Evolutionary conservation across 352 stramenopile genomes (phyloP), one percentile per base, ranked within the genome.

Genomic region (Phytophthora tubulina): DNA sequence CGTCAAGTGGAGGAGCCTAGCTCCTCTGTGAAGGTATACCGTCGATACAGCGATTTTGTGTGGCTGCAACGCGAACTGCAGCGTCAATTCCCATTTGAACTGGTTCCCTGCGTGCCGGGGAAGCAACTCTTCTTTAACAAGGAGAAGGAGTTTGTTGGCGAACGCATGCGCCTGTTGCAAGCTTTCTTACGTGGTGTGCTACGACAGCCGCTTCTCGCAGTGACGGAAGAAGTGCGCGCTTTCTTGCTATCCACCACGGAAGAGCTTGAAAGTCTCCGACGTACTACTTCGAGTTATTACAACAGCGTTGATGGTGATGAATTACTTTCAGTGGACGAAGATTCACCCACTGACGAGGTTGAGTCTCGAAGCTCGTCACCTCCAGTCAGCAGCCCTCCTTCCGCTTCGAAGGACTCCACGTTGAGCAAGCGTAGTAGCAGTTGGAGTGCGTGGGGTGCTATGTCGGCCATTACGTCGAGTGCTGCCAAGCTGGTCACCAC

Each of bases 61-160:
- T 96, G 88, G 88, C 77, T 96, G 39, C 85, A 94, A 59, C 73
- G 79, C 14, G 82, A 91, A 55, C 63, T 96, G 10, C 74, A 81
- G 44, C 81, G 79, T 44, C 71, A 84, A n/a, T 94, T 90, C 46
- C 88, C 88, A 17, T 91, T 90, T 51, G 80, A 92, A 30, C 71
- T 96, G 35, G 85, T 96, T 11, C 88, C 88, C 21, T 89, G 78
- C 15, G 75, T 96, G 17, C 88, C 88, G 0, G 86, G 76, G 6
- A 96, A 96, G 52, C 86, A 94, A 41, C 50, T 94, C 14, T 91
- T 94, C 35, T 90, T 94, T 64, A 94, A 94, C 77, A 92, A 92
- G 44, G 84, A 92, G 59, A 91, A 89, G 58, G 88, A 96, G 63
- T 96, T 96, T 83, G 88, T 96, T 13, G 84, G 82, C 13, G 86